Evolutionary conservation across 2,329 filamentous ascomycete species (phyloP), one percentile per base, ranked within the genome.

Genomic region (Allantophomopsis cytisporea): DNA sequence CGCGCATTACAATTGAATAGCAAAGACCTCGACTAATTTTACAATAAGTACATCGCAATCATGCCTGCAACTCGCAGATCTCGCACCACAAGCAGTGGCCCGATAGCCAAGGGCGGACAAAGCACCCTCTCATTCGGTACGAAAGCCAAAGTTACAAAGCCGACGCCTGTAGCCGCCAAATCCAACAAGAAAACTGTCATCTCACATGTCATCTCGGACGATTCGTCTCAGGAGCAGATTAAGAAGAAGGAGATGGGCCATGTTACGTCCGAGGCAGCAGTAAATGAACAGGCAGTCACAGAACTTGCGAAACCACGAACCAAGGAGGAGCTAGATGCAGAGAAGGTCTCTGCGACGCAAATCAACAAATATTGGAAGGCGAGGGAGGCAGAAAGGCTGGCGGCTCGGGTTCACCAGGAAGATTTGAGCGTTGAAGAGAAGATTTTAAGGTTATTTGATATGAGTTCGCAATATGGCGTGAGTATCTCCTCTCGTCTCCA

Each of bases 391-490:
- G 69, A 76, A 51, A 69, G 85, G 49, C 69, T 68, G 43, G 74
- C 83, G 14, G 72, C 73, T 33, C 65, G 81, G 50, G 77, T 94
- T 30, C 91, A 96, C 54, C 86, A 94, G 60, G 60, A 80, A 50
- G 79, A 69, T 2, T 55, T 96, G 49, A 71, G 67, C 10, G 48
- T 83, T 35, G 69, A 81, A 41, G 88, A 96, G 68, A 94, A 89
- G 66, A 76, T 96, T 18, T 60, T 96, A 52, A 69, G 89, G 46
- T 84, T 94, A 57, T 98, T 91, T 61, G 91, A 98, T 57, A 81
- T 94, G 48, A 91, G 80, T 54, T 84, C 74, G 43, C 84, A 94
- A 53, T 98, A 84, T 58, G 91, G 91, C 41, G 87, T 94, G 75
- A 65, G 39, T 12, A 36, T 28, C 18, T 39, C 35, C 5, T 40